Evolutionary conservation across 495 filamentous ascomycete species (phyloP), one percentile per base, ranked within the genome.

Genomic region (Daldinia concentrica): DNA sequence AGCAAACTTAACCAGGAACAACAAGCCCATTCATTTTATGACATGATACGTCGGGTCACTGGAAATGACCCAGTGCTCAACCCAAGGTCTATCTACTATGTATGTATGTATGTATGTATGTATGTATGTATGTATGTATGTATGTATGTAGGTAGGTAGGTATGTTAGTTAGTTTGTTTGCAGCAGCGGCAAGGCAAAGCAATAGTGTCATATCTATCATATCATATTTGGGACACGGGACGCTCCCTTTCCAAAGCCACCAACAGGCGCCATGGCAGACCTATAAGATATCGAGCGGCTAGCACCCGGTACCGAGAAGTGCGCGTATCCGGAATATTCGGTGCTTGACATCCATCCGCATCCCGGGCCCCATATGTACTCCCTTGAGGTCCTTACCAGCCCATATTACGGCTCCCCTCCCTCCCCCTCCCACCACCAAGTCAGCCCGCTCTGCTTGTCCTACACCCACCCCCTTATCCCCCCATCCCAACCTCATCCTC

Each of bases 341-440:
- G 43, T 48, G 43, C 43, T 48, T 12, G 17, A 48, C 43, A 48
- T 48, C 43, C 43, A 48, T 48, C 43, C 43, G 43, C 43, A 22
- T 48, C 2, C 43, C 43, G 43, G 43, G 43, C 17, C 43, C 43
- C 43, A 48, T 48, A 41, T 14, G n/a, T 12, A 34, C 19, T 22
- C 41, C 22, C 22, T 24, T n/a, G n/a, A n/a, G n/a, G n/a, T 22
- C 43, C 43, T 48, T 24, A 22, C 43, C 19, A 48, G 43, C 19
- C 19, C 43, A 48, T 48, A 48, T 48, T 48, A 48, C 43, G 43
- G 43, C 34, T 36, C 34, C 34, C 34, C 34, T 4, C 17, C 3
- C 8, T 24, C 19, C 19, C 6, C 8, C 39, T 48, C 43, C 8
- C 17, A 48, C 43, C 17, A 48, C 19, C 43, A 48, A 4, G 22